Base-by-base conservation (phyloP, 2,329 filamentous ascomycete species). In the Penicillium decumbens region DNA sequence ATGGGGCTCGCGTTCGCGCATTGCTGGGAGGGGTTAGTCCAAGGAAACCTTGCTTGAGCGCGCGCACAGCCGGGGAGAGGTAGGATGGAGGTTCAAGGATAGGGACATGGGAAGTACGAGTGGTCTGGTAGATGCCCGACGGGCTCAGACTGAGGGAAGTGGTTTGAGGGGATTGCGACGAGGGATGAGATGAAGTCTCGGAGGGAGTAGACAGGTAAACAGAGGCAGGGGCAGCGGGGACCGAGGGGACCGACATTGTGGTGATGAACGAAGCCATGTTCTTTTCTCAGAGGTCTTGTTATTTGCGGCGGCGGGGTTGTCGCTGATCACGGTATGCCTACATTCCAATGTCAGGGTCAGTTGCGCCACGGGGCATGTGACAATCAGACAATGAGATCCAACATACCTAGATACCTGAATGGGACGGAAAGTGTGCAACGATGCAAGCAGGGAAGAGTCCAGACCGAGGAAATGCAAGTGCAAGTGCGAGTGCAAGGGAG, bases 1-100 rank as follows among this genome's bases (percentile, higher is more conserved):
- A 97, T 60, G 93, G 88, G 65, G 88, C 90, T 72, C 88, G 84
- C 60, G 88, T 89, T 65, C 90, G 87, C 70, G 90, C 85, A 75
- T 93, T 93, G 61, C 89, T 93, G 67, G 63, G 65, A 59, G 61
- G 62, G 58, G 70, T 74, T 60, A 69, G 68, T 69, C 67, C 66
- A 69, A 59, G 61, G 44, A 49, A 62, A 55, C 60, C 70, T 65
- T 71, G 59, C 65, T 71, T 65, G 53, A 70, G 55, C 41, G 64
- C 59, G 60, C 63, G 59, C 53, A 68, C 60, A 43, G 62, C 62
- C 3, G 68, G 64, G n/a, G 67, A 70, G 4, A 67, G 51, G 44
- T 68, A 67, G 54, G 61, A 72, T 53, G 70, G 65, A 29, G 65
- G 61, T 48, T 67, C 64, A 27, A 57, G 54, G 41, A 60, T 38